A percentile compares a stretch with the other conserved stretches of the same genome.
Conservation (phyloP, 768 basidiomycete species). For the Psilocybe azurescens region DNA sequence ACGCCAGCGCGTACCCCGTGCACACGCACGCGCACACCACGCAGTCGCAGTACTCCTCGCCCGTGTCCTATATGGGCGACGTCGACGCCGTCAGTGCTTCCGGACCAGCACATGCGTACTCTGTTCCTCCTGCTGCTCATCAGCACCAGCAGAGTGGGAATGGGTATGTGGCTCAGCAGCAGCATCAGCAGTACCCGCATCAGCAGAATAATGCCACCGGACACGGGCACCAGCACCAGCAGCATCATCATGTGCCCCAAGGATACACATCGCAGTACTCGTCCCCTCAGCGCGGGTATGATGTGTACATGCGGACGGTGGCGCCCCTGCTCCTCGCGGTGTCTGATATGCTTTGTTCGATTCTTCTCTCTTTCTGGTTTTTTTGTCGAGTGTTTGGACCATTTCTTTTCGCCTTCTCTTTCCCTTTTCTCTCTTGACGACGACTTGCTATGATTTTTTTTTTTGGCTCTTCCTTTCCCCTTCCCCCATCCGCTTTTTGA, state of each 20-base stretch:
- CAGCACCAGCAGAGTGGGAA: too few species aligned
- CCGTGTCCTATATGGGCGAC: constrained; percentile 7
- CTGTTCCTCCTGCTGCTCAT: neutral
- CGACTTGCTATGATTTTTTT: neutral
- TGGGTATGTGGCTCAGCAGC: neutral
- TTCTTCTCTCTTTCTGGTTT: too few species aligned
- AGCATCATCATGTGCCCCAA: neutral
- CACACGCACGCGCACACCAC: neutral
- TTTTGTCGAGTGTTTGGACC: too few species aligned
- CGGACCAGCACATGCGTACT: neutral
- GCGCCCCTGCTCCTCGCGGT: too few species aligned
- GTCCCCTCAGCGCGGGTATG: constrained; percentile 10
- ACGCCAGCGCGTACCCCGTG: neutral
- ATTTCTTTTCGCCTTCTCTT: too few species aligned
- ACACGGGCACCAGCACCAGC: too few species aligned
- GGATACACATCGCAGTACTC: constrained; percentile 16
- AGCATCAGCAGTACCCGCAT: neutral
- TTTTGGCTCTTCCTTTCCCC: neutral
- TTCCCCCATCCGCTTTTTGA: too few species aligned
- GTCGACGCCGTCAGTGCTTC: neutral
- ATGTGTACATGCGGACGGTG: neutral
- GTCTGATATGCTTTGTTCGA: too few species aligned
- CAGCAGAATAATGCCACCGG: neutral
- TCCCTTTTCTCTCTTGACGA: too few species aligned
- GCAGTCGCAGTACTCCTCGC: constrained; percentile 16